Base-by-base conservation (phyloP, 805 yeast species). In the Wickerhamiella dianesei region DNA sequence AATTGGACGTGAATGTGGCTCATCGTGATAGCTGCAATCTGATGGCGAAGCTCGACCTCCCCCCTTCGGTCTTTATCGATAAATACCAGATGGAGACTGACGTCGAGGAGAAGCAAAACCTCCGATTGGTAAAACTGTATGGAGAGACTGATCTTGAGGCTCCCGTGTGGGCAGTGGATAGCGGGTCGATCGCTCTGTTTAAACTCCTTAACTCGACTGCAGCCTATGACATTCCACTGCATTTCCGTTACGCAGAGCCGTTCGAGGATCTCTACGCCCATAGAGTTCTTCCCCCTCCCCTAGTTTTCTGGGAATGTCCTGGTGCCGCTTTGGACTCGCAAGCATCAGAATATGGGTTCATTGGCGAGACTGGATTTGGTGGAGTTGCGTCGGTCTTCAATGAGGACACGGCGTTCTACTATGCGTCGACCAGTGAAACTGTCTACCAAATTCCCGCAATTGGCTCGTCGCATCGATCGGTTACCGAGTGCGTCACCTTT, bases 101-200 rank as follows among this genome's bases (percentile, higher is more conserved):
- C n/a, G 51, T 58, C 2, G 48, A 57, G 4, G 50, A 51, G 35
- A 45, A 46, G 21, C 56, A 56, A 21, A 52, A 56, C 25, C 56
- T 59, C 14, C 55, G 52, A n/a, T 62, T 74, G 14, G 35, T 71
- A 1, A 65, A 64, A 2, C 58, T 70, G 0, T 73, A 73, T 71
- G 81, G 81, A 2, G 76, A 73, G 45, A 63, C 68, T n/a, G 79
- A 77, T 54, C 60, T 77, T 20, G 82, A 77, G 53, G 67, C 69
- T 32, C 82, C 82, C 3, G 70, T 63, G 32, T 77, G 76, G 69
- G 61, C 62, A 22, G 64, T 65, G 5, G 49, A 54, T 2, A 72
- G 71, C 69, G 80, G 80, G 1, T 69, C 76, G 3, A 64, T 68
- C 40, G 67, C 68, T 18, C 55, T 76, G 18, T 62, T 74, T 29